Conservation (phyloP, 2,329 filamentous ascomycete species). For the Cytospora piceae region DNA sequence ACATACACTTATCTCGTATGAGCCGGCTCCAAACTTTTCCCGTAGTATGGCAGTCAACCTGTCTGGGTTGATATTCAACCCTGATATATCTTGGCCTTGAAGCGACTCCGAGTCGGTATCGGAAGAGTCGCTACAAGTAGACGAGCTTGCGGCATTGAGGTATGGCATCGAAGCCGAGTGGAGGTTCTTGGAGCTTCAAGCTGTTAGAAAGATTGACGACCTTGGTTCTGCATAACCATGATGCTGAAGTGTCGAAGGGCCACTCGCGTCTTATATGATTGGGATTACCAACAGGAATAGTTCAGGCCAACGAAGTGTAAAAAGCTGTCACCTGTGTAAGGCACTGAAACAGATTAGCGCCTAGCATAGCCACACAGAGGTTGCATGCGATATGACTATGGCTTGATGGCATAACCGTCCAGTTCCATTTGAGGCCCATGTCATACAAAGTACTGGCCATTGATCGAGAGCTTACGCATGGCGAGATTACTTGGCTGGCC, state of each 20-base stretch:
- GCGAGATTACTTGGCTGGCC: too few species aligned
- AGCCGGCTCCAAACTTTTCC: background rate
- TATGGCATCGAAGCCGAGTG: background rate
- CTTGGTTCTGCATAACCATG: background rate
- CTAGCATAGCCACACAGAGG: background rate
- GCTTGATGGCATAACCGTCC: too few species aligned
- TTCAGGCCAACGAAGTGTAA: background rate
- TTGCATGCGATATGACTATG: background rate
- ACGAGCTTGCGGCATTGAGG: background rate
- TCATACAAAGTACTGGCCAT: too few species aligned
- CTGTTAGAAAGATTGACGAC: background rate
- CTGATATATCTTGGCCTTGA: background rate
- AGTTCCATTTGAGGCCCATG: too few species aligned
- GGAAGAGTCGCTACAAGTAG: background rate
- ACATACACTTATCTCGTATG: background rate
- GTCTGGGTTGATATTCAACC: background rate
- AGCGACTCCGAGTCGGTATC: background rate
- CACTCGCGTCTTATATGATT: background rate
- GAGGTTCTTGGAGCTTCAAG: too few species aligned
- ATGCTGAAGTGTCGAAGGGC: background rate
- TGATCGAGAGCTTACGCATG: too few species aligned
- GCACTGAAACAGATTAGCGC: background rate
- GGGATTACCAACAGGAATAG: background rate
- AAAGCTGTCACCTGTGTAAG: background rate
- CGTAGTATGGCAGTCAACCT: background rate